Conservation (phyloP, 495 filamentous ascomycete genomes). For the Penicillium manginii region DNA sequence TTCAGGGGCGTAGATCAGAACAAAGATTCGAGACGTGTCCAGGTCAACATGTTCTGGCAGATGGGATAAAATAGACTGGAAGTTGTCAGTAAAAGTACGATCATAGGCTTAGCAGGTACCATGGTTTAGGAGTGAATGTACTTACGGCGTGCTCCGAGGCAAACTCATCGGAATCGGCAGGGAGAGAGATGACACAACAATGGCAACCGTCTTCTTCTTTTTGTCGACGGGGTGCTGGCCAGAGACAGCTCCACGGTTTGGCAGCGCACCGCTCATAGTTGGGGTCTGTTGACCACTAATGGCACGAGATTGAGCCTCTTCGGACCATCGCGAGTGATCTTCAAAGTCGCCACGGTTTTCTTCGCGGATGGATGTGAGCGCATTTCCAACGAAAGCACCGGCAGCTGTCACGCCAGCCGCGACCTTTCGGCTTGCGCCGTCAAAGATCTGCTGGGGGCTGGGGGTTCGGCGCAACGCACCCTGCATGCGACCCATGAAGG, state of each 20-base stretch:
- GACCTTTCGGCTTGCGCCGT: conserved; percentile 75
- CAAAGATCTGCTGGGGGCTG: conserved; percentile 85
- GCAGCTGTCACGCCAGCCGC: conserved; percentile 81
- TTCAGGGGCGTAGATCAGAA: conserved; percentile 84
- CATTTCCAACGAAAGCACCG: conserved; percentile 75
- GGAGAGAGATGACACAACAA: conserved; percentile 77
- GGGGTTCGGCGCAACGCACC: conserved; percentile 85
- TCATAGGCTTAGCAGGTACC: background rate
- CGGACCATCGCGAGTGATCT: conserved; percentile 83
- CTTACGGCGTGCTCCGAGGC: conserved; percentile 77
- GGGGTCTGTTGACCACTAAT: conserved; percentile 34
- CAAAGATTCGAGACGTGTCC: conserved; percentile 71
- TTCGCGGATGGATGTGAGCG: conserved; percentile 83
- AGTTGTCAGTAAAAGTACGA: conserved; percentile 22
- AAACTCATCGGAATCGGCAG: conserved; percentile 65
- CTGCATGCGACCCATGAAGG: conserved; percentile 77
- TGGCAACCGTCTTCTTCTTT: conserved; percentile 79
- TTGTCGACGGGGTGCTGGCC: conserved; percentile 28
- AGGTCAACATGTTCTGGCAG: conserved; percentile 74
- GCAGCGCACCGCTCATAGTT: conserved; percentile 36
- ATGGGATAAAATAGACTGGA: conserved; percentile 85
- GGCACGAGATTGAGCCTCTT: conserved; percentile 66
- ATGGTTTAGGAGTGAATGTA: conserved; percentile 8
- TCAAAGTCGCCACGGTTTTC: conserved; percentile 79
- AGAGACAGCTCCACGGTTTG: conserved; percentile 22